phyloP scores from a whole-genome alignment of 2,329 filamentous ascomycete genomes.

The Diaporthe velutina region DNA sequence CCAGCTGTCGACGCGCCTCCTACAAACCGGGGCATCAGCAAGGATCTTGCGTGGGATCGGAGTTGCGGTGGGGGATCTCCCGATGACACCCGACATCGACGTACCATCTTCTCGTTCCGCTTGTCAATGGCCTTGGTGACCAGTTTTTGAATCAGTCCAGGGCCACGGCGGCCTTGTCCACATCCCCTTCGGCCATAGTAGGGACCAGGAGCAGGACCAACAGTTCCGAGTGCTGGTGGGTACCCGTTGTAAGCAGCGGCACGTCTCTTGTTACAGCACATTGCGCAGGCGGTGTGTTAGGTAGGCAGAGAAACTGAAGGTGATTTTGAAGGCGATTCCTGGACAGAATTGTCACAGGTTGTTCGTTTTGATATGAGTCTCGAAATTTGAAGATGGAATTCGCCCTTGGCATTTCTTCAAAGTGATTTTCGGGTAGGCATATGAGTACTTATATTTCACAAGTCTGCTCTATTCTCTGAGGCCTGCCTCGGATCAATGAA shows the following conservation, averaged over 20 bases:
- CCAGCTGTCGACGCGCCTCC: background rate
- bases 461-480: background rate
- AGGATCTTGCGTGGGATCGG: too few relatives aligned
- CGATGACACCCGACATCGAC: background rate
- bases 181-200: constrained; percentile 8
- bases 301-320: background rate
- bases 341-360: background rate
- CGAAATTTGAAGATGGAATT: background rate
- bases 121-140: constrained; percentile 14
- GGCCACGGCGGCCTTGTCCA: background rate
- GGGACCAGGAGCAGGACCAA: background rate
- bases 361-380: background rate
- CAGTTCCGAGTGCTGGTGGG: background rate
- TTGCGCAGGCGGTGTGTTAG: background rate
- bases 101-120: background rate
- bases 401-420: too few relatives aligned
- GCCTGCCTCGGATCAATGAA: constrained; percentile 22
- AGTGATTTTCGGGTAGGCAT: background rate
- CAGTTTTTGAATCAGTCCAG: constrained; percentile 24
- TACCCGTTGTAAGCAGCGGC: constrained; percentile 6
- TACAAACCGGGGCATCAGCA: background rate
- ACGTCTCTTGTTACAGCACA: constrained; percentile 31
- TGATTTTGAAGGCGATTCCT: fast-evolving
- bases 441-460: background rate
- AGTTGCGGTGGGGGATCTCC: background rate